Conservation (phyloP, 2,329 filamentous ascomycete genomes). For the Penicillium digitatum region DNA sequence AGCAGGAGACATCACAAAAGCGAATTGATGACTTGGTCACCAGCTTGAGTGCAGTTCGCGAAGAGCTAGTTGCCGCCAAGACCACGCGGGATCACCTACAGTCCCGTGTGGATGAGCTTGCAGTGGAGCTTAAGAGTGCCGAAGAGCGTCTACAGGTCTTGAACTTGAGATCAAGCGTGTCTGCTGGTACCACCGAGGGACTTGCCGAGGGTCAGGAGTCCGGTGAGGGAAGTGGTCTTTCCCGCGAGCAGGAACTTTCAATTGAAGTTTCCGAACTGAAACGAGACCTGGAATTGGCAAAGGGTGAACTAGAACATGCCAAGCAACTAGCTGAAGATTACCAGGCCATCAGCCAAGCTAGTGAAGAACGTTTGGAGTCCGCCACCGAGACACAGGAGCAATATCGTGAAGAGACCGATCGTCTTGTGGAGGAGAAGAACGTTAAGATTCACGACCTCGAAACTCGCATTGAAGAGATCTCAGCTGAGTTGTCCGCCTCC, state of each 20-base stretch:
- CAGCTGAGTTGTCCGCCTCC: conserved; percentile 71
- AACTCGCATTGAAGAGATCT: conserved; percentile 78
- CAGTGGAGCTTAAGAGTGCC: conserved; percentile 79
- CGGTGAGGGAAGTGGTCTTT: conserved; percentile 57
- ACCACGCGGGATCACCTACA: conserved; percentile 87
- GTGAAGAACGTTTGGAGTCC: conserved; percentile 81
- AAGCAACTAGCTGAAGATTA: conserved; percentile 82
- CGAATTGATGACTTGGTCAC: conserved; percentile 86
- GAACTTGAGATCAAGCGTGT: conserved; percentile 70
- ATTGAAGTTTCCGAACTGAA: conserved; percentile 82
- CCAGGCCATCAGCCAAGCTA: conserved; percentile 77
- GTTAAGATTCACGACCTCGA: conserved; percentile 74
- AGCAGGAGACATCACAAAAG: conserved; percentile 81
- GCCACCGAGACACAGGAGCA: conserved; percentile 77
- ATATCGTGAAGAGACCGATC: conserved; percentile 81
- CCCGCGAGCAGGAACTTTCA: conserved; percentile 72
- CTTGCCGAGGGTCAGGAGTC: conserved; percentile 42
- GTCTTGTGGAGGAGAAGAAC: conserved; percentile 71
- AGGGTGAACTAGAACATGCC: conserved; percentile 73
- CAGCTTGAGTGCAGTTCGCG: conserved; percentile 73
- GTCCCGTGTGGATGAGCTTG: conserved; percentile 79
- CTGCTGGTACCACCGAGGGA: conserved; percentile 47
- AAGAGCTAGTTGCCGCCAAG: conserved; percentile 81
- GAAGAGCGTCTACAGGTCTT: conserved; percentile 81
- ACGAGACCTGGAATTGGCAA: conserved; percentile 77